These are phyloP conservation scores for Colletotrichum sp. DNA, from an alignment of 2,329 filamentous ascomycete species.

Conservation along the genomic window DNA sequence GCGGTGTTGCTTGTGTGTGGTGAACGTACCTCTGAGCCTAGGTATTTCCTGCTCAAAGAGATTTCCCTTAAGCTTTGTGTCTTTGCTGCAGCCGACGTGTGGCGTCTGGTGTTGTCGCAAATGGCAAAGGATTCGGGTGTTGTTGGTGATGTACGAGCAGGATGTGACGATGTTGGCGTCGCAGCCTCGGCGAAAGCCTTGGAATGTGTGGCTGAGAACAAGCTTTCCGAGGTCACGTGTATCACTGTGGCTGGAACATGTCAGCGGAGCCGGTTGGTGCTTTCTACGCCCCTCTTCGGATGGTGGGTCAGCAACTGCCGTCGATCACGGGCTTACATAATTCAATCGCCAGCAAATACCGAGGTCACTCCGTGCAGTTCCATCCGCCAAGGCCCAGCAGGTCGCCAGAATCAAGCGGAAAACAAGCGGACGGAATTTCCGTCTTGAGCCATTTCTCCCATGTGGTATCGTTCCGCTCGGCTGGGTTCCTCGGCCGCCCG, in stretches of 20 bases:
- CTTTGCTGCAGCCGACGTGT: background rate
- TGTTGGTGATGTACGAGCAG: background rate
- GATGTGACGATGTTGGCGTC: background rate
- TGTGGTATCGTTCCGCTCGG: background rate
- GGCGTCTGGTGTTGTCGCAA: slow-evolving; percentile 6
- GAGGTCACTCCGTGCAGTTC: slow-evolving; percentile 1
- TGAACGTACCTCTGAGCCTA: slow-evolving; percentile 58
- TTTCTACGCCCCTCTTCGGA: background rate
- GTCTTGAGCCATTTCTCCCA: slow-evolving; percentile 5
- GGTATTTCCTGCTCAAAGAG: slow-evolving; percentile 38
- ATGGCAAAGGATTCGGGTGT: background rate
- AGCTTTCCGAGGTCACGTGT: background rate
- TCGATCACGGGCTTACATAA: background rate
- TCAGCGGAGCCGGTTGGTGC: background rate
- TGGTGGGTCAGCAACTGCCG: background rate
- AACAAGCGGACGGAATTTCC: slow-evolving; percentile 11
- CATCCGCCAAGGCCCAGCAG: background rate
- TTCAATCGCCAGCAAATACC: background rate
- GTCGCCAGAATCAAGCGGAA: slow-evolving; percentile 1
- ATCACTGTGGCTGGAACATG: background rate
- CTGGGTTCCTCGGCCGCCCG: background rate
- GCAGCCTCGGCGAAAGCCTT: slow-evolving; percentile 4
- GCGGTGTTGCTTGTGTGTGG: slow-evolving; percentile 26
- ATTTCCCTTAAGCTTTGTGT: background rate
- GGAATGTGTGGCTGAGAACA: background rate